Conservation (phyloP, 1,284 basidiomycete species). For the Macrocystidia cucumis region DNA sequence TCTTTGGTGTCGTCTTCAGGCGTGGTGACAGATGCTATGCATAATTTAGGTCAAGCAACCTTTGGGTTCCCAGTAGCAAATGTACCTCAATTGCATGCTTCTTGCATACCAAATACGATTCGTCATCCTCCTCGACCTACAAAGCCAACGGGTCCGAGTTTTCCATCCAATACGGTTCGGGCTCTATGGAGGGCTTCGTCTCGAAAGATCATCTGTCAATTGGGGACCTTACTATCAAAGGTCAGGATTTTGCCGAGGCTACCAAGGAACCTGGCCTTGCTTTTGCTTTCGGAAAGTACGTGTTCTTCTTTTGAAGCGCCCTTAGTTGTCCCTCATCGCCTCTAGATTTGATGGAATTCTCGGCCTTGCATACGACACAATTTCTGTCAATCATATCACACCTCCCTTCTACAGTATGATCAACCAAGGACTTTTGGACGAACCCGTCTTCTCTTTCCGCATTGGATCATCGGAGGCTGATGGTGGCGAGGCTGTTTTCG, state of each 20-base stretch:
- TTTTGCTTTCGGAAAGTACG: constrained; percentile 93
- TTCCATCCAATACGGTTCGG: constrained; percentile 93
- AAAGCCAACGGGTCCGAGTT: constrained; percentile 90
- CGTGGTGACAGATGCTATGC: constrained; percentile 6
- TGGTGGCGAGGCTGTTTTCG: constrained; percentile 91
- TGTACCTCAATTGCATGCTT: constrained; percentile 99
- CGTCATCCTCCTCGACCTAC: constrained; percentile 78
- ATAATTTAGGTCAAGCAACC: constrained; percentile 68
- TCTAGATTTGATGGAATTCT: constrained; percentile 91
- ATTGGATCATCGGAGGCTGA: constrained; percentile 83
- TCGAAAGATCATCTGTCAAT: constrained; percentile 82
- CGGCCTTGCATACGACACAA: constrained; percentile 94
- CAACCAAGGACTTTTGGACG: constrained; percentile 75
- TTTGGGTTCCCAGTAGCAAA: constrained; percentile 86
- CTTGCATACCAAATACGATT: constrained; percentile 93
- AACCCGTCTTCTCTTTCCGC: constrained; percentile 93
- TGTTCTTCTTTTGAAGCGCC: constrained; percentile 14
- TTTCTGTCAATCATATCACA: constrained; percentile 89
- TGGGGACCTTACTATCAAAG: constrained; percentile 75
- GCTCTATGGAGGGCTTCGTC: constrained; percentile 95
- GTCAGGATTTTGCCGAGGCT: constrained; percentile 94
- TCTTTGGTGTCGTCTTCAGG: constrained; percentile 3
- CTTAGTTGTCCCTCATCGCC: constrained; percentile 4
- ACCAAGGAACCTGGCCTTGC: constrained; percentile 95
- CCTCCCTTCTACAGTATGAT: constrained; percentile 98